Evolutionary conservation across 345 rosid genomes (phyloP).

Genomic region (Raphanus raphanistrum): DNA sequence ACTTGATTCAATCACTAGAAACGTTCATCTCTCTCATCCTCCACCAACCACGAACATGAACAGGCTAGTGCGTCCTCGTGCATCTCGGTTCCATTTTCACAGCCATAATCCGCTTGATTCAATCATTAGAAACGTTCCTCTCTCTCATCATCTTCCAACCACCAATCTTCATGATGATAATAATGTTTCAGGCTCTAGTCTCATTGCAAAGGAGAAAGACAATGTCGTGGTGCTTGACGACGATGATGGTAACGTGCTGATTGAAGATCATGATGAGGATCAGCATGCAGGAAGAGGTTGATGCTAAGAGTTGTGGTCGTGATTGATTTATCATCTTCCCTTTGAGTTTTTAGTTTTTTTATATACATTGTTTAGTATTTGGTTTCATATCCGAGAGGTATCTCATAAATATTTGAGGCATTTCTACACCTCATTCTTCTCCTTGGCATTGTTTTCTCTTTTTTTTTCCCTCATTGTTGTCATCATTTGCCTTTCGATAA

Average conservation of each 20-base stretch:
- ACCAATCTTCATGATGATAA: not conserved
- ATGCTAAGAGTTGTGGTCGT: constrained; percentile 3
- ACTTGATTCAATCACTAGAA: not conserved
- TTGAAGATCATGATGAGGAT: not conserved
- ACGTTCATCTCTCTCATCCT: not conserved
- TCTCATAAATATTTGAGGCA: not conserved
- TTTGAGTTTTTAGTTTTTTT: not conserved
- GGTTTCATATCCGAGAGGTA: not conserved
- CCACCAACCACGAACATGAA: not conserved
- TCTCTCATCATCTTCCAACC: not conserved
- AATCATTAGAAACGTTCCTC: not conserved
- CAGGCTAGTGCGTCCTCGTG: not conserved
- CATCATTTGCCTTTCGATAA: not conserved
- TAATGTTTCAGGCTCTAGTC: not conserved
- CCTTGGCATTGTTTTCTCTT: not conserved
- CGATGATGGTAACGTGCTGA: not conserved
- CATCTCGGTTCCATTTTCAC: not conserved
- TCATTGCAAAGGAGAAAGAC: not conserved
- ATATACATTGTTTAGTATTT: not conserved
- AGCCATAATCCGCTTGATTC: not conserved
- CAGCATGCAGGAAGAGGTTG: not conserved
- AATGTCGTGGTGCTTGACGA: not conserved
- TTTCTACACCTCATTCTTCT: constrained; percentile 1
- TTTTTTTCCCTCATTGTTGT: not conserved
- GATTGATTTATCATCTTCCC: not conserved